Conservation (phyloP, 1,284 basidiomycete genomes). For the Irpex lacteus region DNA sequence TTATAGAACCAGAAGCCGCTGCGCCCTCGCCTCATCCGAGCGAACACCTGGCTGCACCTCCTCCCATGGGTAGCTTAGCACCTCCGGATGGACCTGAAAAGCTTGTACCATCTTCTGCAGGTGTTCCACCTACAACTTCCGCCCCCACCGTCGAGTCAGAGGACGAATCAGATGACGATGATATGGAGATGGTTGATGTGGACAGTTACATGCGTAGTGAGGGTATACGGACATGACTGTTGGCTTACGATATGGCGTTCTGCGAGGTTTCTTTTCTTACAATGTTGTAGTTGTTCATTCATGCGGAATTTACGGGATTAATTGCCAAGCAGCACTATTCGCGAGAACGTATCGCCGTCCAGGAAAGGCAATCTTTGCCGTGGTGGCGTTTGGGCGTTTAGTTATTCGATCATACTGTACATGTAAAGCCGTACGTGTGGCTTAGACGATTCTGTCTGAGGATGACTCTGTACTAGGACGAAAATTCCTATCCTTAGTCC, state of each 20-base stretch:
- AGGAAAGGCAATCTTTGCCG: neutral
- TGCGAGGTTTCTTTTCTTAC: no score
- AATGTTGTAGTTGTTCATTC: no score
- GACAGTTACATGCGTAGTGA: conserved; percentile 8
- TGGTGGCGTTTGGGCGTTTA: neutral
- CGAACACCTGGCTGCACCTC: neutral
- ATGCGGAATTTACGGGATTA: no score
- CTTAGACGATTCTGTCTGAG: neutral
- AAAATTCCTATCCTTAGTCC: no score
- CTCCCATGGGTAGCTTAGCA: neutral
- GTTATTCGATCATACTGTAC: neutral
- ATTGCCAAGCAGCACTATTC: no score
- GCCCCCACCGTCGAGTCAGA: conserved; percentile 18
- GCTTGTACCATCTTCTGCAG: neutral
- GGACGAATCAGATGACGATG: conserved; percentile 28
- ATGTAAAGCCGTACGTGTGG: neutral
- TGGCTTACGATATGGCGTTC: no score
- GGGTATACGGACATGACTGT: conserved; percentile 4
- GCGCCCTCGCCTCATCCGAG: neutral
- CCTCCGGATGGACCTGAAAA: neutral
- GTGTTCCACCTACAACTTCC: neutral
- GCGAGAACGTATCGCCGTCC: conserved; percentile 23
- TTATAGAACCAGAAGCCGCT: neutral
- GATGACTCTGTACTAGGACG: neutral
- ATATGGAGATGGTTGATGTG: conserved; percentile 35